Conservation (phyloP, 306 rosid species). For the Quercus suber region DNA sequence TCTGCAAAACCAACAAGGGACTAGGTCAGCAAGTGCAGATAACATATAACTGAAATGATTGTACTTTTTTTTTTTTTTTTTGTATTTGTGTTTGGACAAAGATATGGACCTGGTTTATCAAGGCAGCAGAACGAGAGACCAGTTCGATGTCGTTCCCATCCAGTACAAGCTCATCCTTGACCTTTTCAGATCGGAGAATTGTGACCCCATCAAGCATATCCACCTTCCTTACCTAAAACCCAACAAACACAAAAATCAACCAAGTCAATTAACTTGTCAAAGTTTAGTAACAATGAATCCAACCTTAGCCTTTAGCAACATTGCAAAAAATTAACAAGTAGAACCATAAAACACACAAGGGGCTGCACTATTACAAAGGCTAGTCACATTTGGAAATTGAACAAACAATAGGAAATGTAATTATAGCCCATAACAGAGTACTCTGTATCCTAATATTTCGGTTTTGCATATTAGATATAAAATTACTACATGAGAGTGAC, state of each 20-base stretch:
- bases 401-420: neutral
- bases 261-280: neutral
- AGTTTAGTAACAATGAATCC: neutral
- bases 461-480: neutral
- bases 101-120: conserved; percentile 59
- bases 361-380: too few relatives aligned
- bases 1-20: conserved; percentile 30
- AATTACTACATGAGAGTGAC: neutral
- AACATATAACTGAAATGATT: neutral
- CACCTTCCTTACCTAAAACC: conserved; percentile 68
- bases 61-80: neutral
- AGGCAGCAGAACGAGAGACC: conserved; percentile 70
- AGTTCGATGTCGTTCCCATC: conserved; percentile 83
- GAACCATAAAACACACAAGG: neutral
- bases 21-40: neutral
- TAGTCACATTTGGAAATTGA: neutral
- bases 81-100: neutral
- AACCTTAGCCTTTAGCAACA: neutral
- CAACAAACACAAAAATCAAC: conserved; percentile 4
- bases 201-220: conserved; percentile 79
- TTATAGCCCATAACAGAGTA: neutral
- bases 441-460: neutral
- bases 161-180: conserved; percentile 69
- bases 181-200: conserved; percentile 67
- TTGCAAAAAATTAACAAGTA: neutral